phyloP scores from a whole-genome alignment of 495 filamentous ascomycete species.

The Xylaria palmicola region DNA sequence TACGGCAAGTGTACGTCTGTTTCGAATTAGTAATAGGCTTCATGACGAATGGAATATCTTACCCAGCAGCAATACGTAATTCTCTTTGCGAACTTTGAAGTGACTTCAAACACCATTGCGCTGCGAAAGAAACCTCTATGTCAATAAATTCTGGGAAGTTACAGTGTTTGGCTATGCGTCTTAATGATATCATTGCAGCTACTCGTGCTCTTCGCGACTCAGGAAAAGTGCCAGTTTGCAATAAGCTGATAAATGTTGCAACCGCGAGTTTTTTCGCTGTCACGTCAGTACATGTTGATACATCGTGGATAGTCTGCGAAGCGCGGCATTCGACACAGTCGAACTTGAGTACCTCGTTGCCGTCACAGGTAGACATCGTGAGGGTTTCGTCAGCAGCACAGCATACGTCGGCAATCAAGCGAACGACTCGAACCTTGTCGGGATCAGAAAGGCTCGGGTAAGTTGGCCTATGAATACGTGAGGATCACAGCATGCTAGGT shows the following conservation, averaged over 20 bases:
- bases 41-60: slow-evolving; percentile 13
- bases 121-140: slow-evolving; percentile 61
- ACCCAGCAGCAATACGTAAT: slow-evolving; percentile 77
- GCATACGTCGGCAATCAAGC: slow-evolving; percentile 33
- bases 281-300: neutral
- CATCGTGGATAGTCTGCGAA: neutral
- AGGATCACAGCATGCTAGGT: no score
- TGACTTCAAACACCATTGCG: slow-evolving; percentile 78
- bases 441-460: slow-evolving; percentile 29
- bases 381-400: slow-evolving; percentile 39
- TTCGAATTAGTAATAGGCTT: slow-evolving; percentile 30
- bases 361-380: slow-evolving; percentile 9
- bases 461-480: slow-evolving; percentile 20
- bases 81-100: slow-evolving; percentile 82
- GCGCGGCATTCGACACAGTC: slow-evolving; percentile 21
- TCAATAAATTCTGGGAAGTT: slow-evolving; percentile 56
- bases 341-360: neutral
- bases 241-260: slow-evolving; percentile 54
- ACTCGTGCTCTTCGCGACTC: slow-evolving; percentile 63
- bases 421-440: slow-evolving; percentile 33
- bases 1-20: slow-evolving; percentile 60
- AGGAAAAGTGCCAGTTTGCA: slow-evolving; percentile 56
- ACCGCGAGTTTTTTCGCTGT: slow-evolving; percentile 36
- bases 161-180: slow-evolving; percentile 65
- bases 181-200: slow-evolving; percentile 68